phyloP scores from a whole-genome alignment of 495 filamentous ascomycete species.

The Neohortaea acidophila region DNA sequence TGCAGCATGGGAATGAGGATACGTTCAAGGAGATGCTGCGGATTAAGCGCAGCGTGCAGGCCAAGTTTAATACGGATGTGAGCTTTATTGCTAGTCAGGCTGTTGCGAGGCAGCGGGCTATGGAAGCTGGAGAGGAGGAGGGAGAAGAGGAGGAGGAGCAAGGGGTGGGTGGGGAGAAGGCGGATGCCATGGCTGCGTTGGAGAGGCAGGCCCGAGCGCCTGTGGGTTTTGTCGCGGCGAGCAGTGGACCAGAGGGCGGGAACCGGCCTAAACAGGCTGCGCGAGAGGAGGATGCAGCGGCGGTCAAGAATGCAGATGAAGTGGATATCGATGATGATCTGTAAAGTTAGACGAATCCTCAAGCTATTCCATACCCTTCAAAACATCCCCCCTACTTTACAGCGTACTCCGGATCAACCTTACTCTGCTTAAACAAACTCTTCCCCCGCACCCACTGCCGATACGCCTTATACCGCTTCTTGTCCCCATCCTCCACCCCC shows the following conservation, averaged over 20 bases:
- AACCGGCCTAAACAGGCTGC: conserved; percentile 5
- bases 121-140: conserved; percentile 26
- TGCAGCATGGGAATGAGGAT: conserved; percentile 95
- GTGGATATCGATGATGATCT: conserved; percentile 17
- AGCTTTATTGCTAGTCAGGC: conserved; percentile 97
- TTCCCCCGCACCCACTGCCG: conserved; percentile 85
- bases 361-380: too few species aligned
- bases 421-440: conserved; percentile 76
- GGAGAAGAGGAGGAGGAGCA: conserved; percentile 26
- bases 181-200: conserved; percentile 81
- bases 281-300: not conserved
- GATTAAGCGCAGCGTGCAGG: conserved; percentile 92
- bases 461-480: conserved; percentile 94
- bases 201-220: conserved; percentile 83
- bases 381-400: too few species aligned
- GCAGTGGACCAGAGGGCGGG: conserved; percentile 51
- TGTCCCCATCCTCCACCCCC: conserved; percentile 60
- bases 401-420: conserved; percentile 31
- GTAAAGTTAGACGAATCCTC: too few species aligned
- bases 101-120: conserved; percentile 58
- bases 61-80: conserved; percentile 86
- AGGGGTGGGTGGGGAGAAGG: conserved; percentile 34
- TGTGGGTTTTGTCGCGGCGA: conserved; percentile 79
- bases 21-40: conserved; percentile 99
- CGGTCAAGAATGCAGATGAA: conserved; percentile 14